phyloP scores from a whole-genome alignment of 768 basidiomycete species.

The Russula sp. region DNA sequence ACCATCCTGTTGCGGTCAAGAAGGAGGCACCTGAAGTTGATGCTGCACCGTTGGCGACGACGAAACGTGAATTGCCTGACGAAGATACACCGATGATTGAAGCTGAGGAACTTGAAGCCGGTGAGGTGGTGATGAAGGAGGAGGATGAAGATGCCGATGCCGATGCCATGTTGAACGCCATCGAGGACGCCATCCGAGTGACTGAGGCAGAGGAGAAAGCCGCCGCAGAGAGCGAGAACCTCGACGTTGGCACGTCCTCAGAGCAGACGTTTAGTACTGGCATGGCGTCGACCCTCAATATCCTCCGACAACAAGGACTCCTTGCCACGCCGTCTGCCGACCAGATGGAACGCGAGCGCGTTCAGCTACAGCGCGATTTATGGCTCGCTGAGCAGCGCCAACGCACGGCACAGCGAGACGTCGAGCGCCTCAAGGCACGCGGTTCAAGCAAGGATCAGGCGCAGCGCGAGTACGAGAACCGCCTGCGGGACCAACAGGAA shows the following conservation, averaged over 20 bases:
- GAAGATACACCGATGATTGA: conserved; percentile 64
- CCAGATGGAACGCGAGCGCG: conserved; percentile 69
- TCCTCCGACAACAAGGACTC: conserved; percentile 91
- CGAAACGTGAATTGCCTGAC: conserved; percentile 43
- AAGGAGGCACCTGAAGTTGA: conserved; percentile 33
- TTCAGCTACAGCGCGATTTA: conserved; percentile 79
- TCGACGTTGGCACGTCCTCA: conserved; percentile 58
- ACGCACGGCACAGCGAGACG: conserved; percentile 71
- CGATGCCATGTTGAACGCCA: conserved; percentile 73
- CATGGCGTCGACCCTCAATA: conserved; percentile 82
- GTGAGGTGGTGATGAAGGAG: conserved; percentile 74
- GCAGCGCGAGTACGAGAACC: conserved; percentile 92
- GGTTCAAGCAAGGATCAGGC: conserved; percentile 89
- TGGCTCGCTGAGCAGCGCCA: conserved; percentile 88
- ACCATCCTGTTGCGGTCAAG: conserved; percentile 50
- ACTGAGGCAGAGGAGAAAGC: conserved; percentile 55
- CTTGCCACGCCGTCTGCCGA: conserved; percentile 63
- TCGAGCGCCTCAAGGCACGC: conserved; percentile 71
- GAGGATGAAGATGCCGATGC: conserved; percentile 75
- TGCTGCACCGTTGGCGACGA: conserved; percentile 19
- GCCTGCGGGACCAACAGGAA: conserved; percentile 87
- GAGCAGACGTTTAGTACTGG: conserved; percentile 83
- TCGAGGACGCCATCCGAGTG: conserved; percentile 64
- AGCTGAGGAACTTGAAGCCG: conserved; percentile 62
- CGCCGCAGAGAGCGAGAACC: conserved; percentile 38